Percentiles rank a stretch among this genome's conserved stretches.
Conservation (phyloP, 768 basidiomycete genomes). For the Rhizopogon rudus region DNA sequence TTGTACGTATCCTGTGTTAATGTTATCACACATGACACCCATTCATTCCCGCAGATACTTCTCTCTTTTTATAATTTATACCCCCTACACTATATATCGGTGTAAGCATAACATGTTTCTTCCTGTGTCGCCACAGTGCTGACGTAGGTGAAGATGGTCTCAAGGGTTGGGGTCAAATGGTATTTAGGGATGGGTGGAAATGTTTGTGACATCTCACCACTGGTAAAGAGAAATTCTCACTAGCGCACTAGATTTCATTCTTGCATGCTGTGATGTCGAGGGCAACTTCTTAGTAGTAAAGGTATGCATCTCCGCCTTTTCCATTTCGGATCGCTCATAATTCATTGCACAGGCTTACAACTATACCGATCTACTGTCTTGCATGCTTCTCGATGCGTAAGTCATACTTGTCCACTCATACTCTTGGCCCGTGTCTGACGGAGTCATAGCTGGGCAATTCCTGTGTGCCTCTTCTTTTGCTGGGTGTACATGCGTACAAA, state of each 20-base stretch:
- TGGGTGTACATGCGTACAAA: conserved; percentile 77
- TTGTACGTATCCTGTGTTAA: conserved; percentile 44
- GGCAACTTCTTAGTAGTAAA: conserved; percentile 86
- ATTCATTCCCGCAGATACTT: conserved; percentile 54
- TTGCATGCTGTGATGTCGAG: conserved; percentile 81
- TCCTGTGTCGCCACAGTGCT: background rate
- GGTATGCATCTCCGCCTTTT: conserved; percentile 23
- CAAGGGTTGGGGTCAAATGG: conserved; percentile 74
- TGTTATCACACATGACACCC: background rate
- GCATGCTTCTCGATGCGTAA: conserved; percentile 89
- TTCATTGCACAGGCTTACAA: conserved; percentile 55
- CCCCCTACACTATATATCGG: conserved; percentile 86
- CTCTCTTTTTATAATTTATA: conserved; percentile 68
- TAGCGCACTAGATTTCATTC: conserved; percentile 53
- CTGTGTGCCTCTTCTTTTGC: conserved; percentile 77
- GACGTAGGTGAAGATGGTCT: conserved; percentile 55
- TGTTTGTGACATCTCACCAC: conserved; percentile 40
- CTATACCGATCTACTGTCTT: conserved; percentile 83
- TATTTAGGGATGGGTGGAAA: conserved; percentile 80
- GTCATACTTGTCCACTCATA: conserved; percentile 14
- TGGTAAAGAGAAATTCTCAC: conserved; percentile 3
- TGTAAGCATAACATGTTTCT: conserved; percentile 41
- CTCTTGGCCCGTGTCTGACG: background rate
- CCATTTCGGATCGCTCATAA: background rate
- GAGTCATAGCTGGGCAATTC: conserved; percentile 73